Evolutionary conservation across 2,329 filamentous ascomycete genomes (phyloP), one percentile per base, ranked within the genome.

Genomic region (Alternaria sp.): DNA sequence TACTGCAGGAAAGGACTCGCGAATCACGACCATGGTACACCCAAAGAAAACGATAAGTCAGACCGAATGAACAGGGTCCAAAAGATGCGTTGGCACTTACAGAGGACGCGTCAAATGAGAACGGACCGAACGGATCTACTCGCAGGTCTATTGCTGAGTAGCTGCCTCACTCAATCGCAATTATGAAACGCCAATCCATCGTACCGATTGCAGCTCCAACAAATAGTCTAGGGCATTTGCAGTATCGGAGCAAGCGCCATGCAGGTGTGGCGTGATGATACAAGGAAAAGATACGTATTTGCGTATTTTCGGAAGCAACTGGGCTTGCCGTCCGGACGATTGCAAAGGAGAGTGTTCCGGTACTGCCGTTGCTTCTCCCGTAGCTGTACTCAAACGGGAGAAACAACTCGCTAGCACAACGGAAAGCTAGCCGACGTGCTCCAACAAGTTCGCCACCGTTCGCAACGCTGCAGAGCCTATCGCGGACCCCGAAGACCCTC

Each of bases 21-120:
- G 61, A 72, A 74, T 73, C 65, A 69, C n/a, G 61, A 64, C 47
- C 33, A 55, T 37, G 51, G 28, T 64, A 63, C 70, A 68, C 58
- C 44, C 28, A 41, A 26, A 18, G 25, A 55, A 54, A 21, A 25
- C 25, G 26, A 60, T 53, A 56, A 47, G 44, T 60, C 30, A 55
- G 51, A 58, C 45, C 50, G 49, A 62, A 47, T 47, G 56, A 62
- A 57, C 41, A 57, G 46, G 43, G 54, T 49, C 45, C 26, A 33
- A 28, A 41, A 65, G 62, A 68, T 72, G 70, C 63, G 70, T 47
- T 74, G 66, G 70, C 71, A 66, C 28, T 50, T 18, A 21, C 50
- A 55, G 41, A 49, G 33, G 25, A 30, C 18, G 43, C 46, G 37
- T 65, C 65, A 54, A 70, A 67, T 64, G 41, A 56, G 50, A 61